Evolutionary conservation across 208 protist genomes (phyloP), one percentile per base, ranked within the genome.

Genomic region (Leishmania amazonensis): DNA sequence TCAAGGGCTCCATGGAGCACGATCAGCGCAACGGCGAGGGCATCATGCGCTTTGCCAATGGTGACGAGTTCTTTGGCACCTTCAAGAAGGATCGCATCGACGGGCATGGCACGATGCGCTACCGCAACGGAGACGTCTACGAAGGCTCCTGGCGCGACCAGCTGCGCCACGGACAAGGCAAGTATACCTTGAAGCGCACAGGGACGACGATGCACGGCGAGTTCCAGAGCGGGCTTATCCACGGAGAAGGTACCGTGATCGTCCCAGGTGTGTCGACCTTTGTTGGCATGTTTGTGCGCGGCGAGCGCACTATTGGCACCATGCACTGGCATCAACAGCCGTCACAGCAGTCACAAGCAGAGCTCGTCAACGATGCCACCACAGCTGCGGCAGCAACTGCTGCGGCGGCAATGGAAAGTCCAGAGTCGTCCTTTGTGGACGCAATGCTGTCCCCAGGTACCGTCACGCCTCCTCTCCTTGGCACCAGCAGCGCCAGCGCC

Each of bases 171-270:
- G 97, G 97, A 35, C 82, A 90, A 47, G 97, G 97, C 24, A 93
- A 87, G 47, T 96, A 95, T 75, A 94, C 90, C 17, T 81, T 97
- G 45, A 92, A 94, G 72, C 95, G 91, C 77, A 94, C 88, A 42
- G 90, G 91, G 19, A 88, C 87, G 8, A 95, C 85, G 17, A 89
- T 98, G 79, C 73, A 88, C 40, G 95, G 95, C 11, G 84, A 65
- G 49, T 98, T 98, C 85, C 87, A 88, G 24, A 91, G 94, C n/a
- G 94, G 94, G 2, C 85, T 98, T n/a, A 95, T 97, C 60, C 92
- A 98, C 40, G 95, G 95, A 28, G 81, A 89, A 51, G 95, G 88
- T n/a, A 88, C 87, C 28, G 88, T 98, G 3, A 81, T 90, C 76
- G 75, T 90, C 53, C 95, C 95, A 0, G 85, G 87, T 5, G 81